These are phyloP conservation scores for Spathaspora hagerdaliae DNA, from an alignment of 805 yeast genomes.

Conservation along the genomic window DNA sequence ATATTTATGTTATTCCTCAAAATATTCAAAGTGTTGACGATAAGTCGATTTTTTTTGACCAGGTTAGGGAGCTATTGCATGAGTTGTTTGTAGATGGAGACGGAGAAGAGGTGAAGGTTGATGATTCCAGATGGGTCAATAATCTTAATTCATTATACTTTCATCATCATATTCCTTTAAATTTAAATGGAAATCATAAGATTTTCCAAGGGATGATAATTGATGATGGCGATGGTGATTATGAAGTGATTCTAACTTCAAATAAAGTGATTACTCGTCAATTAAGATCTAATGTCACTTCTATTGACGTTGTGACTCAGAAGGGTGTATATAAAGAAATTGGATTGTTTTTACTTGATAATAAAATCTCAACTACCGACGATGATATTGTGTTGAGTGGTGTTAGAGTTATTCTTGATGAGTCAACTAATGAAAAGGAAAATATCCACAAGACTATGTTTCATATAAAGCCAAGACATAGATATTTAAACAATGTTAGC, in stretches of 20 bases:
- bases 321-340: slow-evolving; percentile 23
- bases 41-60: slow-evolving; percentile 17
- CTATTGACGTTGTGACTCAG: not conserved
- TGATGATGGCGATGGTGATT: not conserved
- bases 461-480: slow-evolving; percentile 39
- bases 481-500: slow-evolving; percentile 7
- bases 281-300: not conserved
- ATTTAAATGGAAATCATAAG: slow-evolving; percentile 2
- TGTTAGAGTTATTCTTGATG: slow-evolving; percentile 24
- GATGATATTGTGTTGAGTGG: slow-evolving; percentile 38
- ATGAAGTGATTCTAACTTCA: slow-evolving; percentile 1
- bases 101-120: slow-evolving; percentile 11
- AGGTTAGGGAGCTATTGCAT: slow-evolving; percentile 8
- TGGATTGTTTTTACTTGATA: slow-evolving; percentile 32
- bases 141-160: slow-evolving; percentile 26
- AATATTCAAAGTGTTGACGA: slow-evolving; percentile 9
- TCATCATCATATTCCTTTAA: slow-evolving; percentile 10
- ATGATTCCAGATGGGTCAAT: slow-evolving; percentile 20
- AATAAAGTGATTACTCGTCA: slow-evolving; percentile 2
- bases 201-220: not conserved
- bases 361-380: slow-evolving; percentile 15
- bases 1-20: slow-evolving; percentile 27
- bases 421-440: slow-evolving; percentile 9
- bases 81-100: slow-evolving; percentile 12
- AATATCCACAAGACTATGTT: slow-evolving; percentile 33